phyloP scores from a whole-genome alignment of 73 alveolate genomes.

The Paramecium tetraurelia region DNA sequence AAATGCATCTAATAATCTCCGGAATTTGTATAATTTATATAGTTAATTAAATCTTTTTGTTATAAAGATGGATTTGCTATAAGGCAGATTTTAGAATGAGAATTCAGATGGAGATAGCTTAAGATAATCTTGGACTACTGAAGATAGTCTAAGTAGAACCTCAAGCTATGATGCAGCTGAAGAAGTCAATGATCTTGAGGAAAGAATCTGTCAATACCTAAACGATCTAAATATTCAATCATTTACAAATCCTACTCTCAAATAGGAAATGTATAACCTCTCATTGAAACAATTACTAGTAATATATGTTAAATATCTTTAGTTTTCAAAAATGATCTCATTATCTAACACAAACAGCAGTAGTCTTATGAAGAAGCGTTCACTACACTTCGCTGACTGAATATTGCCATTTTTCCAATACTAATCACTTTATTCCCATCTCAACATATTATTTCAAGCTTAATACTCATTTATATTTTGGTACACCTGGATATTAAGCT shows the following conservation, averaged over 20 bases:
- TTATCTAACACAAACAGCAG: background rate
- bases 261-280: background rate
- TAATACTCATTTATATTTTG: background rate
- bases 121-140: conserved; percentile 25
- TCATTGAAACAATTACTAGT: background rate
- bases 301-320: background rate
- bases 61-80: background rate
- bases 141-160: conserved; percentile 9
- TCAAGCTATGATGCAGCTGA: background rate
- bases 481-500: too few species aligned
- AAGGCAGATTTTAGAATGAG: background rate
- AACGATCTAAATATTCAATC: background rate
- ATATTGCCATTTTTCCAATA: background rate
- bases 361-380: background rate
- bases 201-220: conserved; percentile 29
- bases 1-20: background rate
- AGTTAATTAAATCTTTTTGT: conserved; percentile 27
- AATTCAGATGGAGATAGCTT: conserved; percentile 21
- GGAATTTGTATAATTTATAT: background rate
- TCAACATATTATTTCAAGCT: background rate
- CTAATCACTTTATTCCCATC: background rate
- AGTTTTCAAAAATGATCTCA: conserved; percentile 8
- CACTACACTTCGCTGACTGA: background rate
- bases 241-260: conserved; percentile 24
- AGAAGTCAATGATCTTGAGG: conserved; percentile 3